Conservation (phyloP, 2,329 filamentous ascomycete genomes). For the Cadophora sp. region DNA sequence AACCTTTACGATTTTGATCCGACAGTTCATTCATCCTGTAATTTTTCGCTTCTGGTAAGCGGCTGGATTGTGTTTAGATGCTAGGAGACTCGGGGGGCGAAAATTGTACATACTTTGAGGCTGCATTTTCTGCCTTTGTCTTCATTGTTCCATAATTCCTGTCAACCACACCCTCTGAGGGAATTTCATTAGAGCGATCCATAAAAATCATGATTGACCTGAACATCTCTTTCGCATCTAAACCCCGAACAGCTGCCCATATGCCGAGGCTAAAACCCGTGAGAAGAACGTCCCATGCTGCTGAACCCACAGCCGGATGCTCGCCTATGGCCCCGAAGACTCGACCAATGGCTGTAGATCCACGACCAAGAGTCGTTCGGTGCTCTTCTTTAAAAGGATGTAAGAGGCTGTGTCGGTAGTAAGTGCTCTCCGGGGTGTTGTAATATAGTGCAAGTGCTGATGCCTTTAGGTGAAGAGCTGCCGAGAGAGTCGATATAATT, state of each 20-base stretch:
- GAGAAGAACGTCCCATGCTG: constrained; percentile 64
- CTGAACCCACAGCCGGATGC: constrained; percentile 63
- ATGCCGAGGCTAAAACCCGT: constrained; percentile 58
- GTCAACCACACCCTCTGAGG: constrained; percentile 19
- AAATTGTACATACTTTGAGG: constrained; percentile 19
- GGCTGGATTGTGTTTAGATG: not conserved
- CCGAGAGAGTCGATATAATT: constrained; percentile 51
- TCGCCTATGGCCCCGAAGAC: constrained; percentile 58
- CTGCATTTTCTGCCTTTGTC: constrained; percentile 16
- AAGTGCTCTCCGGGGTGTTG: constrained; percentile 55
- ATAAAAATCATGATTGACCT: constrained; percentile 46
- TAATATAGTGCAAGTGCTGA: constrained; percentile 52
- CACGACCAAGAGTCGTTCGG: constrained; percentile 52
- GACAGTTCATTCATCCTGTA: not conserved
- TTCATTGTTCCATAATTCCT: constrained; percentile 13
- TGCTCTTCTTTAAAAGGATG: constrained; percentile 55
- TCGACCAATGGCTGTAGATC: constrained; percentile 52
- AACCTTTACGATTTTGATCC: constrained; percentile 15
- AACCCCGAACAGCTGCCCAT: constrained; percentile 62
- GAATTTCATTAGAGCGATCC: constrained; percentile 6
- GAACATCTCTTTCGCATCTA: constrained; percentile 58
- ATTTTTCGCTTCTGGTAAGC: not conserved
- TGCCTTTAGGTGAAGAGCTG: constrained; percentile 53
- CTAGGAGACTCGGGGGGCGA: not conserved
- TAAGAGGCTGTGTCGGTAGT: constrained; percentile 56